Evolutionary conservation across 148 eudicot species (phyloP), one percentile per base, ranked within the genome.

Genomic region (Fagopyrum esculentum): DNA sequence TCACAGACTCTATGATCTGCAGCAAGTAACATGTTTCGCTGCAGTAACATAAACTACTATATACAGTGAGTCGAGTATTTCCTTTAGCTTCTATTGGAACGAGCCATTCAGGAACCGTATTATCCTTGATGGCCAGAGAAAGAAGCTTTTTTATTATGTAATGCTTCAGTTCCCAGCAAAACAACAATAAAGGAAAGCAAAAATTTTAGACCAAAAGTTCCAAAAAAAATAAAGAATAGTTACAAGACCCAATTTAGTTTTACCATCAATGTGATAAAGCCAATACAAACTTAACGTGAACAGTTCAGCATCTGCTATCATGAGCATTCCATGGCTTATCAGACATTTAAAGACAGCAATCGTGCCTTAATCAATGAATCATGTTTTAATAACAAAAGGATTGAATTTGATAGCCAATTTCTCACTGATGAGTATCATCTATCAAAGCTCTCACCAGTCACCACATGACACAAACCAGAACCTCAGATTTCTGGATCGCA

Each of bases 1-100:
- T 77, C 74, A 69, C 51, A 77, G 74, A 76, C 66, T 69, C 35
- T 29, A 19, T 45, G 47, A 71, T 75, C 83, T 56, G 66, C 79
- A 77, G 50, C 72, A 59, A 57, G 71, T 54, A 22, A n/a, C 68
- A 9, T 55, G 47, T 45, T 48, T 22, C 22, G 75, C 71, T 66
- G 82, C 80, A 81, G 78, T 71, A 44, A n/a, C 5, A 55, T 57
- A 69, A 11, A 30, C 26, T 51, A 71, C 10, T 26, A 22, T 47
- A 78, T 17, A 55, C 59, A 16, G 26, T 61, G 6, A 76, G 50
- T 40, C 78, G 69, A 45, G 73, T 30, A 26, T 55, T 48, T 66
- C 29, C 52, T 64, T 75, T 80, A 51, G 83, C 87, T 85, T 82
- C 87, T 80, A 46, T 13, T 71, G 71, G 83, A 80, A 85, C 85